A percentile compares a stretch with the other conserved stretches of the same genome.
Conservation (phyloP, 2,329 filamentous ascomycete species). For the Ascochyta pisi region DNA sequence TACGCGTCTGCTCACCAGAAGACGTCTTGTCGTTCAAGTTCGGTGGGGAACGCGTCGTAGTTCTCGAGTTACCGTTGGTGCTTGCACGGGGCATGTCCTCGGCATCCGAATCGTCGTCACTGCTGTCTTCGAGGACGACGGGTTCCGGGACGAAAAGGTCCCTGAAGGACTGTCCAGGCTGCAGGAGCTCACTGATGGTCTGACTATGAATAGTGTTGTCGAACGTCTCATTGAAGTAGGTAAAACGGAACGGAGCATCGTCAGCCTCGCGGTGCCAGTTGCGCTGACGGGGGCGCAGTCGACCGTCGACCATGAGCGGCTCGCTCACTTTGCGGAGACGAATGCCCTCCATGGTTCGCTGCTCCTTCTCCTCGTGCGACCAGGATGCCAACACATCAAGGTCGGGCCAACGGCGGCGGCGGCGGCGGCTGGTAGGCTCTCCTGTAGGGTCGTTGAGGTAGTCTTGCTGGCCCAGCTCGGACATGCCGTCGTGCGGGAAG, state of each 20-base stretch:
- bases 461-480: conserved; percentile 83
- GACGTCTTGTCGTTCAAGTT: conserved; percentile 44
- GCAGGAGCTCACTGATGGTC: conserved; percentile 89
- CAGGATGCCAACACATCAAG: conserved; percentile 84
- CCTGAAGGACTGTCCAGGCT: conserved; percentile 81
- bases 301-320: conserved; percentile 88
- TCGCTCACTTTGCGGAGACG: conserved; percentile 92
- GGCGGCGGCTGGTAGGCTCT: conserved; percentile 52
- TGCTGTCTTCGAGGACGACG: conserved; percentile 66
- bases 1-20: conserved; percentile 54
- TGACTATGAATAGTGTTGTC: conserved; percentile 95
- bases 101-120: conserved; percentile 69
- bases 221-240: conserved; percentile 98
- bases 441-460: conserved; percentile 56
- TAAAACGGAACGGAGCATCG: conserved; percentile 91
- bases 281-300: conserved; percentile 77
- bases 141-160: conserved; percentile 93
- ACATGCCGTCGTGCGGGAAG: conserved; percentile 81
- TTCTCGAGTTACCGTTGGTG: conserved; percentile 38
- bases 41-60: conserved; percentile 33
- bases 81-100: conserved; percentile 44
- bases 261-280: conserved; percentile 89
- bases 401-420: conserved; percentile 80
- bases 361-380: conserved; percentile 89
- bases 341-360: conserved; percentile 75